phyloP scores from a whole-genome alignment of 805 yeast species.

The Candida hispaniensis region DNA sequence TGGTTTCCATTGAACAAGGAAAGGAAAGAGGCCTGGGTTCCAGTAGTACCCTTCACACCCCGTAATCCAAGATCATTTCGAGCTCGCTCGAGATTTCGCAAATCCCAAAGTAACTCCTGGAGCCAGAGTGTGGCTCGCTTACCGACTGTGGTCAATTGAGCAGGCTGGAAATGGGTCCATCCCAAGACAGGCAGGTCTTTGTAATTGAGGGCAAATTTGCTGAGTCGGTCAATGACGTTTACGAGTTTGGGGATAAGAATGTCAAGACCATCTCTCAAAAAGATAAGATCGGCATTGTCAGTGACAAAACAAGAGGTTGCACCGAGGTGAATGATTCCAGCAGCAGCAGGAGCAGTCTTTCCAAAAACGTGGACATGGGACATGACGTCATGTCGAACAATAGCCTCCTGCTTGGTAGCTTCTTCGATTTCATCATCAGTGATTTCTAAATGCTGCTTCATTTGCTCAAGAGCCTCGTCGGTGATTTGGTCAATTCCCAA shows the following conservation, averaged over 20 bases:
- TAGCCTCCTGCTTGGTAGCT: slow-evolving; percentile 90
- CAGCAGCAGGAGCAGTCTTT: slow-evolving; percentile 84
- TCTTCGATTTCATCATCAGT: slow-evolving; percentile 86
- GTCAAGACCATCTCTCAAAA: slow-evolving; percentile 92
- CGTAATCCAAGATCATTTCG: slow-evolving; percentile 92
- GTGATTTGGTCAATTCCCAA: slow-evolving; percentile 76
- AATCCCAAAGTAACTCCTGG: slow-evolving; percentile 95
- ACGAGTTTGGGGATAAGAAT: slow-evolving; percentile 87
- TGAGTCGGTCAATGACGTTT: slow-evolving; percentile 84
- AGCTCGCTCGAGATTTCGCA: slow-evolving; percentile 90
- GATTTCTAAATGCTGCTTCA: slow-evolving; percentile 65
- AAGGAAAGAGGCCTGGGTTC: slow-evolving; percentile 95
- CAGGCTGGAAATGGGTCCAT: slow-evolving; percentile 99
- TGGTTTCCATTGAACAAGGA: slow-evolving; percentile 94
- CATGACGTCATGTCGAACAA: slow-evolving; percentile 98
- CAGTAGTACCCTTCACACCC: slow-evolving; percentile 99
- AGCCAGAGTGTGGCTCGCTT: slow-evolving; percentile 97
- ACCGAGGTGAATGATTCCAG: slow-evolving; percentile 96
- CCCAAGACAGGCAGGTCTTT: slow-evolving; percentile 96
- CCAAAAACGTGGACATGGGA: slow-evolving; percentile 98
- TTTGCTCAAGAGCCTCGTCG: slow-evolving; percentile 84
- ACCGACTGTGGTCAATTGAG: slow-evolving; percentile 97
- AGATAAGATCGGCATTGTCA: slow-evolving; percentile 95
- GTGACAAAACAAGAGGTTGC: slow-evolving; percentile 98
- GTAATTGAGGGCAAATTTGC: slow-evolving; percentile 79